Base-by-base conservation (phyloP, 768 basidiomycete genomes). In the Xerocomus potaroensis region DNA sequence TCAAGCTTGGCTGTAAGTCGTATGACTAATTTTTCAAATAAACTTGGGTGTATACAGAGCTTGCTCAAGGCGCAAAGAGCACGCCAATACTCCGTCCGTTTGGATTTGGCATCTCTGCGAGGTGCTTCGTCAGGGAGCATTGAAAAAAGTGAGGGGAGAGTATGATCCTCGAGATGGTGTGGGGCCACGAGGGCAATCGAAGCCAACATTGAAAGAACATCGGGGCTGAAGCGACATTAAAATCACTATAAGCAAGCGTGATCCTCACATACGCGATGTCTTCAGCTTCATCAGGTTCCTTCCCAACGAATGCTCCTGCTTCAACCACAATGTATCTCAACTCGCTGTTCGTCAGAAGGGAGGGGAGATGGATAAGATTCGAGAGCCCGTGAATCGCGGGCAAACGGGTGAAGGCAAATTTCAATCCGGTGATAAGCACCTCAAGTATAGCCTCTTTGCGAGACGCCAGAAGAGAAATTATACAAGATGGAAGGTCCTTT, bases 11-110 rank as follows among this genome's bases (percentile, higher is more conserved):
- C 78, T 3, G 74, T 78, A 19, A 96, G 70, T 15, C 89, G 81
- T 38, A 91, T 75, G 43, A 91, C 80, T 22, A 98, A 75, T 5
- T 74, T 82, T 59, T 91, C 90, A 64, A 95, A 97, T n/a, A 98
- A 75, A 12, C 79, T 72, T 0, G 84, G 75, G 32, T 83, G 81
- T 8, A 78, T 58, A 62, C 90, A 96, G 11, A 99, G 74, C 12
- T 72, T 76, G 43, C 79, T 77, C 36, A 98, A 75, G 12, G 83
- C 77, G 10, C 73, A 71, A 44, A 98, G 76, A 31, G 77, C 75
- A 30, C 78, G 77, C 74, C 87, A 84, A 56, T 78, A 85, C 43
- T 75, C 75, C 15, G 73, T 69, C n/a, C 88, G 80, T 31, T 80
- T 79, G 3, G 65, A 54, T 3, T 67, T 65, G 11, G 78, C 81